Evolutionary conservation across 2,329 filamentous ascomycete species (phyloP), one percentile per base, ranked within the genome.

Genomic region (Epichloe typhina): DNA sequence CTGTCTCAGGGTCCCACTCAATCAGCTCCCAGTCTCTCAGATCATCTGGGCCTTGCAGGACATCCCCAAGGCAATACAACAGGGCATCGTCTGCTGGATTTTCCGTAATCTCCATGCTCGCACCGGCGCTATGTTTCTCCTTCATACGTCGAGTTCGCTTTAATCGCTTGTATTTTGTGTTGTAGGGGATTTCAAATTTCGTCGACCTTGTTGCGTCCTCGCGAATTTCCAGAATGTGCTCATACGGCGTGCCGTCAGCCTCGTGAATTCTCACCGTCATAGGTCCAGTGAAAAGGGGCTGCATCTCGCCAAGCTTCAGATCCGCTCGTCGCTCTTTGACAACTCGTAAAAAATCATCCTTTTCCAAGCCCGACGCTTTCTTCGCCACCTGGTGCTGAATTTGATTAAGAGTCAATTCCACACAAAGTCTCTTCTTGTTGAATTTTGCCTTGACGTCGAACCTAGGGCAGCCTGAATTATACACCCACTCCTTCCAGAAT

Each of bases 201-300:
- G 75, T 75, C 1, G 71, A 72, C 58, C 85, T 88, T 2, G 86
- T 87, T 13, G 81, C 79, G 31, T 84, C 83, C 58, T 96, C 89
- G 53, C 89, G 89, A 63, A 98, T 95, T 60, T 96, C 88, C 35
- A 97, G 84, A 55, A 96, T 96, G 63, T 98, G 93, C 64, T 98
- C 93, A 62, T 98, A 98, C 2, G 93, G 93, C 0, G 93, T 97
- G 9, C 93, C 93, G 62, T 98, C 94, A 23, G 93, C 93, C 70
- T 98, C 93, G 68, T 98, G 93, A 55, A 98, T 96, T 35, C 93
- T 79, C 55, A 98, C 91, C 0, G 93, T 98, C 87, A 98, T 95
- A 0, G 93, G 91, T 0, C 93, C 93, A 1, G 89, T 93, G 61
- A 97, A 97, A 2, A 88, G 77, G n/a, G 82, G 78, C 56, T 88